These are phyloP conservation scores for Phlebopus sp. DNA, from an alignment of 1,284 basidiomycete species.

Conservation along the genomic window DNA sequence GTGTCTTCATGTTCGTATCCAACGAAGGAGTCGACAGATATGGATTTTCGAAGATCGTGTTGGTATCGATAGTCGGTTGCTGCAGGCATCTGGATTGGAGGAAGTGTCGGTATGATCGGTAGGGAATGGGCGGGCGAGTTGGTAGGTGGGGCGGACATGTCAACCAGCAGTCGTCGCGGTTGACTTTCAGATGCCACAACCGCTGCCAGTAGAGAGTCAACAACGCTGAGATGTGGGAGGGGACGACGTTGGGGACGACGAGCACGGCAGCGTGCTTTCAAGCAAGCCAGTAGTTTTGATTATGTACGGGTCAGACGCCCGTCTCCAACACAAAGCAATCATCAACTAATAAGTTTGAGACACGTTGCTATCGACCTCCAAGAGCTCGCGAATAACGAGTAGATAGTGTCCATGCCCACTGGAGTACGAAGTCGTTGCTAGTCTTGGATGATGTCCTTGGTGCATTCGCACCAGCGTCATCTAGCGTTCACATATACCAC, in stretches of 20 bases:
- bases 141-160: slow-evolving; percentile 21
- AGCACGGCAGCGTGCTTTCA: too few species aligned
- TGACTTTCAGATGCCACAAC: slow-evolving; percentile 8
- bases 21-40: slow-evolving; percentile 74
- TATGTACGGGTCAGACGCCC: too few species aligned
- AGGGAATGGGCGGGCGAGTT: slow-evolving; percentile 26
- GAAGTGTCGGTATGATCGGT: slow-evolving; percentile 44
- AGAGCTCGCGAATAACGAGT: too few species aligned
- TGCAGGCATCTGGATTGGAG: slow-evolving; percentile 44
- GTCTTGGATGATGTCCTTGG: too few species aligned
- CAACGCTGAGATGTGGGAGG: neutral
- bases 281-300: too few species aligned
- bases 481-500: too few species aligned
- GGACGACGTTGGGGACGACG: neutral
- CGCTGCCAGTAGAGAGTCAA: slow-evolving; percentile 8
- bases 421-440: too few species aligned
- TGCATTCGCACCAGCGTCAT: too few species aligned
- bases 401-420: too few species aligned
- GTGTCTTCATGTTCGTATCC: slow-evolving; percentile 40
- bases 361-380: too few species aligned
- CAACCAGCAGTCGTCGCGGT: slow-evolving; percentile 3
- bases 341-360: too few species aligned
- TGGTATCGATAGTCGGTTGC: slow-evolving; percentile 22
- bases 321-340: too few species aligned
- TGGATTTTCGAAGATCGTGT: slow-evolving; percentile 57